A percentile compares a stretch with the other conserved stretches of the same genome.
Conservation (phyloP, 768 basidiomycete species). For the Phallus indusiatus region DNA sequence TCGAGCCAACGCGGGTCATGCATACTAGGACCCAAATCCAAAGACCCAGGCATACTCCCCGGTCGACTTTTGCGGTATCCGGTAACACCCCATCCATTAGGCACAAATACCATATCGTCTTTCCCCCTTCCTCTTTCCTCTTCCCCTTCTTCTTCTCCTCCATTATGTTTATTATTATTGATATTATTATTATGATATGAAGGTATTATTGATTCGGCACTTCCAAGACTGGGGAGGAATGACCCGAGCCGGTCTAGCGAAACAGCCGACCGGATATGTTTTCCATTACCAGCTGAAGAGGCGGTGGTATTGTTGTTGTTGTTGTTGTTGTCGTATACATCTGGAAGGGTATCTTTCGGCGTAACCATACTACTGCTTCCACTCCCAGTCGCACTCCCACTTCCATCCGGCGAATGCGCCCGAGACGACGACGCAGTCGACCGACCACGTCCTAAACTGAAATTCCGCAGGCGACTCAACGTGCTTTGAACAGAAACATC, state of each 20-base stretch:
- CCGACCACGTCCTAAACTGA: slow-evolving; percentile 64
- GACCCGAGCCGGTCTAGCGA: slow-evolving; percentile 55
- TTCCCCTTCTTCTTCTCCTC: too few relatives aligned
- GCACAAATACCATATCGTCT: not conserved
- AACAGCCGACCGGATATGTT: slow-evolving; percentile 59
- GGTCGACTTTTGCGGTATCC: slow-evolving; percentile 38
- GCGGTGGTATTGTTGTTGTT: slow-evolving; percentile 17
- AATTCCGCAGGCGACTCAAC: slow-evolving; percentile 64
- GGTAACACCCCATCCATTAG: not conserved
- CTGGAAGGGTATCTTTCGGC: slow-evolving; percentile 21
- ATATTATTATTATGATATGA: too few relatives aligned
- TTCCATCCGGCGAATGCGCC: not conserved
- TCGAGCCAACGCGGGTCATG: slow-evolving; percentile 46
- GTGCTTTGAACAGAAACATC: slow-evolving; percentile 72
- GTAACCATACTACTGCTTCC: too few relatives aligned
- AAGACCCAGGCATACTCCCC: slow-evolving; percentile 76
- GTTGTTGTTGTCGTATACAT: not conserved
- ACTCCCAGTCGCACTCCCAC: slow-evolving; percentile 16
- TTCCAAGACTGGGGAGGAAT: slow-evolving; percentile 2
- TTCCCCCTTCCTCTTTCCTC: too few relatives aligned
- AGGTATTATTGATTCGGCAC: too few relatives aligned
- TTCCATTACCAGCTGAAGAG: too few relatives aligned
- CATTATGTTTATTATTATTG: too few relatives aligned
- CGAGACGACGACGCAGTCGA: too few relatives aligned
- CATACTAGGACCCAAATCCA: slow-evolving; percentile 33